Base-by-base conservation (phyloP, 805 yeast species). In the Wickerhamomyces pijperi region DNA sequence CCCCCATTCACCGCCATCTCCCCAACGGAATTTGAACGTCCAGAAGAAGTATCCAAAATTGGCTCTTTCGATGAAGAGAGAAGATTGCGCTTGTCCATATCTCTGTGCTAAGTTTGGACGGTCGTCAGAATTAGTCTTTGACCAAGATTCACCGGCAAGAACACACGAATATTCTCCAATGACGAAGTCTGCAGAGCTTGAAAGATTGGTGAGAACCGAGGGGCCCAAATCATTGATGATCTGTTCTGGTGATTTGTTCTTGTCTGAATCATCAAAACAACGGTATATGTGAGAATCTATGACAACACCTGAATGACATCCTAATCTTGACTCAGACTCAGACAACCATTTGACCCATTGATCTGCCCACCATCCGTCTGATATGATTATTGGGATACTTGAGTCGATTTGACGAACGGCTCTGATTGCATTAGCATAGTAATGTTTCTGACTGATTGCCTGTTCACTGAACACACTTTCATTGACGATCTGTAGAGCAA, bases 1-100 rank as follows among this genome's bases (percentile, higher is more conserved):
- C 37, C 92, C 97, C 97, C 97, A 90, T 61, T 86, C 97, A 14
- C 97, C 97, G 34, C 97, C 97, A 53, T 79, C 81, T 2, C 97
- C 97, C 41, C 76, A 68, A 54, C 81, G 74, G 54, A 88, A 88
- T 60, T 86, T 85, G 57, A 63, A 82, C 2, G 95, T 83, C 97
- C 97, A 90, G 60, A 92, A 90, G 58, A 70, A 88, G 42, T 74
- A 68, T 0, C 97, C 97, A 41, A 76, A 70, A 9, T 67, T 57
- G 2, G 90, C 79, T 28, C 80, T 60, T 31, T 70, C 49, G 5
- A 56, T 52, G 51, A 82, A 73, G 5, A 72, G 45, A 3, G 59
- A 51, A 5, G 59, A 46, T 55, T 85, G 78, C n/a, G 55, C 57
- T 16, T 63, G 63, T 11, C 95, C 95, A 53, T 65, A 88, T 37